phyloP scores from a whole-genome alignment of 805 yeast genomes.

The Ascoidea tarda region DNA sequence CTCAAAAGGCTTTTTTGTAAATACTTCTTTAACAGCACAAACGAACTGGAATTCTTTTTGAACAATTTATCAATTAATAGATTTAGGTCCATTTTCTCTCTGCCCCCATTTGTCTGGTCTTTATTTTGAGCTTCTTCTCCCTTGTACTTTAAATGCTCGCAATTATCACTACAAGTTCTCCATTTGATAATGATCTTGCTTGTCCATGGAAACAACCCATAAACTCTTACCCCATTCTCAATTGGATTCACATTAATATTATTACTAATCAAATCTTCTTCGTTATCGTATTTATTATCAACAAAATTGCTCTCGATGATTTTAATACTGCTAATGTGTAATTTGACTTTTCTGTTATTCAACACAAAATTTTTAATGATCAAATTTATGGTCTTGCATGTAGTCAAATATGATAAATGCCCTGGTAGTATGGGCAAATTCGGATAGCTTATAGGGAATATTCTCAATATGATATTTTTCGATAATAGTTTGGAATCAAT shows the following conservation, averaged over 20 bases:
- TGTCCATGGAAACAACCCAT: conserved; percentile 15
- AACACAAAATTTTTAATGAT: conserved; percentile 41
- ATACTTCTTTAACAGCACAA: conserved; percentile 1
- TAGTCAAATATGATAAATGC: conserved; percentile 36
- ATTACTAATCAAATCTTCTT: not conserved
- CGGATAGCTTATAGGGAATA: conserved; percentile 41
- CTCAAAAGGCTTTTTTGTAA: conserved; percentile 1
- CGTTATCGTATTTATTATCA: not conserved
- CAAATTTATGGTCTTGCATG: conserved; percentile 41
- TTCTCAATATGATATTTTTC: conserved; percentile 31
- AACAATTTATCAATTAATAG: conserved; percentile 1
- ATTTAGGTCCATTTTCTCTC: not conserved
- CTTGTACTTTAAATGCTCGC: conserved; percentile 26
- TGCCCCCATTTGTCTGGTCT: not conserved
- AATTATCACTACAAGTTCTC: conserved; percentile 40
- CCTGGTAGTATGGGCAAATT: conserved; percentile 46
- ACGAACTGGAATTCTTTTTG: conserved; percentile 1
- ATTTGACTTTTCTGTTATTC: conserved; percentile 23
- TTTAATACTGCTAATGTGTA: conserved; percentile 34
- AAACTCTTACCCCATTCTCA: conserved; percentile 5
- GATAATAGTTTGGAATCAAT: conserved; percentile 31
- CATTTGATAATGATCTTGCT: conserved; percentile 41
- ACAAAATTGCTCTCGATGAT: conserved; percentile 10
- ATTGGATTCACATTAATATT: conserved; percentile 5
- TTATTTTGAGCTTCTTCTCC: conserved; percentile 1